Base-by-base conservation (phyloP, 139 green algal species). In the Chlorella ohadii region DNA sequence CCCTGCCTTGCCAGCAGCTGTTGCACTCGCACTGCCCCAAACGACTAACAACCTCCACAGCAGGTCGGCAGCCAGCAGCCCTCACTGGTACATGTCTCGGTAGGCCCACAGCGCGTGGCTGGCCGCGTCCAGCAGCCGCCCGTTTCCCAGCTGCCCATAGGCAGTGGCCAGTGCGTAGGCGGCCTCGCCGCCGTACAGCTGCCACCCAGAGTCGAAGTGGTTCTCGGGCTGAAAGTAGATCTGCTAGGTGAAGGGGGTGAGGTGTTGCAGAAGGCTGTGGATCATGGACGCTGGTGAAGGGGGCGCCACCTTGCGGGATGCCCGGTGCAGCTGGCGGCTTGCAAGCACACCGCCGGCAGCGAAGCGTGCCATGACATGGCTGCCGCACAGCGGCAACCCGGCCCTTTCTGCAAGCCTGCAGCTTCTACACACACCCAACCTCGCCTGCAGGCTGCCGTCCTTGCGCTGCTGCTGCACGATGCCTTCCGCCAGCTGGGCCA, bases 391-490 rank as follows among this genome's bases (percentile, higher is more conserved):
- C n/a, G n/a, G n/a, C n/a, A n/a, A n/a, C n/a, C n/a, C n/a, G n/a
- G n/a, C n/a, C n/a, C n/a, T n/a, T n/a, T n/a, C n/a, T n/a, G n/a
- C n/a, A n/a, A n/a, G n/a, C n/a, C n/a, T n/a, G n/a, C n/a, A 51
- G 44, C 44, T 51, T 6, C 44, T 9, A 51, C 44, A 51, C 44
- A 51, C 44, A 6, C 7, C 44, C 44, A 6, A 9, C 44, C 63
- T 38, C 63, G 16, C 63, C 63, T 70, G 25, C 6, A 66, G 23
- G n/a, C 44, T 47, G 73, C 73, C 73, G 27, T 79, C 73, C 1
- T 19, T 31, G n/a, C 73, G 31, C 73, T 79, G 73, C 73, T 79
- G 73, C 38, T 67, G 73, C 73, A 67, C 28, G n/a, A 79, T 65
- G 17, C 73, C 73, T 33, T 17, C 73, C 7, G 73, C 73, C 73